Evolutionary conservation across 2,329 filamentous ascomycete genomes (phyloP), one percentile per base, ranked within the genome.

Genomic region (Elsinoe arachidis): DNA sequence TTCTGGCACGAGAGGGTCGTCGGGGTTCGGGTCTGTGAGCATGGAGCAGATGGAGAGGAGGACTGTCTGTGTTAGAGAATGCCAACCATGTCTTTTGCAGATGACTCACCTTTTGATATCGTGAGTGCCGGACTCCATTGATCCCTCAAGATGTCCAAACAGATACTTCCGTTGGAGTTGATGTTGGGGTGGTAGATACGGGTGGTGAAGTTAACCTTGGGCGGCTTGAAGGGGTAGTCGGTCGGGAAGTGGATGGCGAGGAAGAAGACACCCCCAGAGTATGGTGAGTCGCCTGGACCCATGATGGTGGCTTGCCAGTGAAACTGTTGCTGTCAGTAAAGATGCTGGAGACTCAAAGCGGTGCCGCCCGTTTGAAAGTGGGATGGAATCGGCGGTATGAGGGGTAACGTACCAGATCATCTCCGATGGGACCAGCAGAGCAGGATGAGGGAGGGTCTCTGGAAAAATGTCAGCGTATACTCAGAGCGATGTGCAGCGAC

Each of bases 301-400:
- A 99, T 99, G 74, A 99, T 99, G 55, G 93, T 99, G 70, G 93
- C 93, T 86, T 99, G 93, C 93, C 93, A 99, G 85, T 97, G 93
- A 73, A 99, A 99, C 92, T 99, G 68, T 68, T 49, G 70, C 63
- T 69, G 70, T 68, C 58, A 19, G 38, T 34, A 35, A 56, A 66
- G 64, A 63, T 53, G 60, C 58, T 56, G 52, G 38, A 51, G 47
- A 7, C 43, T 26, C 17, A 38, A 12, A 14, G 14, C 17, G 19
- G 49, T 39, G 19, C 19, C 33, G 38, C 57, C 58, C 43, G 21
- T 35, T 11, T 58, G 52, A 51, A 41, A 26, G 43, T 35, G 44
- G 57, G 38, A 41, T 57, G 43, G 39, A 55, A 47, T 51, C 58
- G 55, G 39, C 55, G 60, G 59, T 41, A 53, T 53, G 49, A 53